Evolutionary conservation across 139 green algal species (phyloP).

Genomic region (Zygnema cylindricum): DNA sequence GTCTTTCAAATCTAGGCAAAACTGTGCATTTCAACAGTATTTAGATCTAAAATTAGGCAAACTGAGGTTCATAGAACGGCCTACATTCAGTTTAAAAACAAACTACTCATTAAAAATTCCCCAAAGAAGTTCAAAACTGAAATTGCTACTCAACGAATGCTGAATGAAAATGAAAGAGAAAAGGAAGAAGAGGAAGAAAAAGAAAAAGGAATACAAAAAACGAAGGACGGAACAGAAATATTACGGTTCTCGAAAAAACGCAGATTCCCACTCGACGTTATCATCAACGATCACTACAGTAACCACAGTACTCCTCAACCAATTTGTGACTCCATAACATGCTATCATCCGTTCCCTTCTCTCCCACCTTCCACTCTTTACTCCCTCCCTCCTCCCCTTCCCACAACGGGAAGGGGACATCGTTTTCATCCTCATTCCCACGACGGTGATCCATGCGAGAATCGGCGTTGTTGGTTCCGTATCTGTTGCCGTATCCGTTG

Average conservation of each 20-base stretch:
- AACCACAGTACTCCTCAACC: background rate
- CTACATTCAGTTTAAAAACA: no score
- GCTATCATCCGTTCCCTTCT: background rate
- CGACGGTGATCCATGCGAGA: background rate
- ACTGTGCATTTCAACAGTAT: no score
- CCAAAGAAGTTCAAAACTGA: no score
- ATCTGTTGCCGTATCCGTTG: background rate
- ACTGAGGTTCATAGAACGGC: no score
- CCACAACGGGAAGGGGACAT: background rate
- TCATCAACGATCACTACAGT: background rate
- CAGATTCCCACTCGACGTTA: no score
- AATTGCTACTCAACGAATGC: no score
- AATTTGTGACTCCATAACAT: background rate
- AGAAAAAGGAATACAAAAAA: background rate
- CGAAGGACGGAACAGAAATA: background rate
- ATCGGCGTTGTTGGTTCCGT: background rate
- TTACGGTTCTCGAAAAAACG: no score
- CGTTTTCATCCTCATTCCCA: background rate
- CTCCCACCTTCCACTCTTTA: background rate
- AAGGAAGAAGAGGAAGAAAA: slow-evolving; percentile 3
- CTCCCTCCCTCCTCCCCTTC: background rate
- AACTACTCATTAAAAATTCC: no score
- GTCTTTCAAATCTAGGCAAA: no score
- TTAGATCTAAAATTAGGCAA: no score
- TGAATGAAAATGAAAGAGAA: background rate